Base-by-base conservation (phyloP, 495 filamentous ascomycete genomes). In the Neurospora sp. region DNA sequence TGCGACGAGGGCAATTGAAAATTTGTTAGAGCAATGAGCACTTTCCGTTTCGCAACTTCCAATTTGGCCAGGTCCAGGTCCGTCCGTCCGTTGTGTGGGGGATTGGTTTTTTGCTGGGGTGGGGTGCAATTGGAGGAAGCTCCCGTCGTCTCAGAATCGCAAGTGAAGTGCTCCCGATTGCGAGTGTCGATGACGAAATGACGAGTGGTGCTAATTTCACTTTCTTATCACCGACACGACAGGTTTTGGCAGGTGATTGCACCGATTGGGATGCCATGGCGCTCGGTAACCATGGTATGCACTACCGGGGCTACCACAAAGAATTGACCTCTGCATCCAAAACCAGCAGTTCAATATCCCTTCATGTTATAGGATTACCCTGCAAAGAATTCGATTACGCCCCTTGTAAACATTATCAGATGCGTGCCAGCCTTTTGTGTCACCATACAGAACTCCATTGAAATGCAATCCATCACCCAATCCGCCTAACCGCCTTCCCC, bases 21-120 rank as follows among this genome's bases (percentile, higher is more conserved):
- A 66, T 66, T 66, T 66, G 20, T 41, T 44, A 41, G 46, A 54
- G 70, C 70, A 40, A 27, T 42, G 70, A 27, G 70, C 31, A 42
- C 70, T 41, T 44, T 27, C 39, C 18, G 35, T 31, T 41, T 31
- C 39, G 23, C 41, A 27, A 31, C 37, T 27, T 39, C 70, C 37
- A 40, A 38, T 70, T 39, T 72, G n/a, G 48, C 71, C 39, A 69
- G 54, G 38, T 72, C 54, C 27, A 66, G 54, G 54, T 66, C 54
- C 54, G 54, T 62, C 54, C 54, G 23, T 66, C 54, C 54, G 27
- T 18, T 66, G 54, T 66, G 54, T 66, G 54, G 54, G 27, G 54
- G 54, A 66, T 35, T 3, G 7, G 18, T 18, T 18, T 66, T 66
- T 66, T 9, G 48, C 23, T 66, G 27, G 54, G 27, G 54, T 66